Evolutionary conservation across 768 basidiomycete species (phyloP).

Genomic region (Lentinula aciculospora): DNA sequence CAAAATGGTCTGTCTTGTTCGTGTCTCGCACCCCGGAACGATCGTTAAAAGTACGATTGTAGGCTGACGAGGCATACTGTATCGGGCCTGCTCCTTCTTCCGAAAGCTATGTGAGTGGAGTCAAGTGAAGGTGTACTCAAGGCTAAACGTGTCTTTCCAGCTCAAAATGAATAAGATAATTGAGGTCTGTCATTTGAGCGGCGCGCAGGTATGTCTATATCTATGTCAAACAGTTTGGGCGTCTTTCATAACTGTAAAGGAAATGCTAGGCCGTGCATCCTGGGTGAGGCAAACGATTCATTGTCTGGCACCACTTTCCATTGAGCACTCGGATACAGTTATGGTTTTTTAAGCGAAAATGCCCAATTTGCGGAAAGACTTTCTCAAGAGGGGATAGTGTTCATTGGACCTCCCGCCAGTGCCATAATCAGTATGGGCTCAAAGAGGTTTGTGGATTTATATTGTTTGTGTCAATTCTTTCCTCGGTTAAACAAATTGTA

Average conservation of each 20-base stretch:
- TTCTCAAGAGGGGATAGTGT: conserved; percentile 74
- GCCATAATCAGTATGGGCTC: conserved; percentile 95
- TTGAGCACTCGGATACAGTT: conserved; percentile 32
- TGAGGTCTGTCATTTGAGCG: conserved; percentile 71
- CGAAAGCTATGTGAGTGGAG: conserved; percentile 75
- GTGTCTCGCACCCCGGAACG: not conserved
- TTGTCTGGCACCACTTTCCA: not conserved
- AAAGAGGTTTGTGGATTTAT: conserved; percentile 57
- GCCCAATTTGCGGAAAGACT: conserved; percentile 73
- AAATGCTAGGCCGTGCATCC: conserved; percentile 78
- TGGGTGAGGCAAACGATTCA: conserved; percentile 41
- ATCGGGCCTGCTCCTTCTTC: conserved; percentile 89
- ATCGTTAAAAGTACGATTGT: not conserved
- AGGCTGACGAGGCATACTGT: conserved; percentile 87
- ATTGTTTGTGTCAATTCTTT: not conserved
- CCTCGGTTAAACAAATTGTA: too few relatives aligned
- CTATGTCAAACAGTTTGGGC: not conserved
- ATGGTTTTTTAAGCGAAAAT: conserved; percentile 92
- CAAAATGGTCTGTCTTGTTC: conserved; percentile 47
- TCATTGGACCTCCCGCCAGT: conserved; percentile 84
- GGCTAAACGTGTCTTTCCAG: conserved; percentile 29
- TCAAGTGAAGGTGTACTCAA: not conserved
- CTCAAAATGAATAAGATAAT: conserved; percentile 86
- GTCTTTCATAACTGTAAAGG: not conserved
- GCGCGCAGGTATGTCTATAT: conserved; percentile 62